Conservation (phyloP, 805 yeast genomes). For the Saccharomycopsis selenospora region DNA sequence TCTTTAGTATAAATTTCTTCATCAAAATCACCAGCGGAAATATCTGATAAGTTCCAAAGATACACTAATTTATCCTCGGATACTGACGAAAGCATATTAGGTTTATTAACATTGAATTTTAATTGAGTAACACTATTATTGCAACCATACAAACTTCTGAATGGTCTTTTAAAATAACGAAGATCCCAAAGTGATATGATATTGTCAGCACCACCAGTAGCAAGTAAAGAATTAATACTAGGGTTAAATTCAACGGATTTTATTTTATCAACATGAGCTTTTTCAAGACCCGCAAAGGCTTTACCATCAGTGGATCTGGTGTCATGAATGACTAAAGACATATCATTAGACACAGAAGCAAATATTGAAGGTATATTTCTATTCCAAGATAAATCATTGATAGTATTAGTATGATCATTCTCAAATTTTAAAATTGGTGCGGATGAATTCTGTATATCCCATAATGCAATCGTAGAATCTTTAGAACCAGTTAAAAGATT, state of each 20-base stretch:
- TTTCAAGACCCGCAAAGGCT: conserved; percentile 27
- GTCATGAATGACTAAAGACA: conserved; percentile 54
- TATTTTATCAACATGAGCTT: conserved; percentile 54
- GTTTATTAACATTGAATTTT: conserved; percentile 44
- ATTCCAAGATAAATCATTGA: conserved; percentile 65
- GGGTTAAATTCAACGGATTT: conserved; percentile 67
- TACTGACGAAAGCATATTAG: conserved; percentile 48
- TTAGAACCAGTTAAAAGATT: conserved; percentile 56
- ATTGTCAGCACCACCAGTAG: conserved; percentile 74
- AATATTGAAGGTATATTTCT: conserved; percentile 37
- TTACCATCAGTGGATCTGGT: conserved; percentile 32
- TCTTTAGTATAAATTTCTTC: conserved; percentile 48
- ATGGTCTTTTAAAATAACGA: conserved; percentile 50
- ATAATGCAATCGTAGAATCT: conserved; percentile 60
- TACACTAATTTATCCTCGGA: conserved; percentile 63
- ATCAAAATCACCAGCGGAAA: conserved; percentile 50
- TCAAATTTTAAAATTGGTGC: conserved; percentile 10
- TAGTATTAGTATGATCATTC: conserved; percentile 28
- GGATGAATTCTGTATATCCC: conserved; percentile 52
- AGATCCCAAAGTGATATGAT: conserved; percentile 70
- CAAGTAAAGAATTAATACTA: conserved; percentile 43
- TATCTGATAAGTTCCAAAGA: conserved; percentile 63
- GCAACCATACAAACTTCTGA: conserved; percentile 66
- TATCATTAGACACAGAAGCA: conserved; percentile 69
- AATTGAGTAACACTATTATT: conserved; percentile 47